Evolutionary conservation across 306 rosid species (phyloP).

Genomic region (Vicia villosa): DNA sequence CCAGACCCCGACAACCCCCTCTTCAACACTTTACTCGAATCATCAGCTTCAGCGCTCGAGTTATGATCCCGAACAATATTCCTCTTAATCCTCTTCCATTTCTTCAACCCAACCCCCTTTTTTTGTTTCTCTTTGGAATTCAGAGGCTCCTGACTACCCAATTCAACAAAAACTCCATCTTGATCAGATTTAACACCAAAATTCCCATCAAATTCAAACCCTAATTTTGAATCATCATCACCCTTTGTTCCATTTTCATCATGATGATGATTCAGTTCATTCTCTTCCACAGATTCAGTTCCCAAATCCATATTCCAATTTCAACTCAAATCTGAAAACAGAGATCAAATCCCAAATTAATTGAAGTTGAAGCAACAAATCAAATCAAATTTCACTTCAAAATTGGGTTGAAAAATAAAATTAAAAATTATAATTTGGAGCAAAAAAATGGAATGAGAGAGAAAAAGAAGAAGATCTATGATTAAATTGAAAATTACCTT

Average conservation of each 20-base stretch:
- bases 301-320: constrained; percentile 70
- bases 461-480: constrained; percentile 28
- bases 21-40: constrained; percentile 63
- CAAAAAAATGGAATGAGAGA: constrained; percentile 25
- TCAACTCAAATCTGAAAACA: constrained; percentile 32
- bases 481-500: constrained; percentile 37
- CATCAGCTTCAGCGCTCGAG: constrained; percentile 50
- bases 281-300: constrained; percentile 67
- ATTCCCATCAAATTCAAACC: constrained; percentile 44
- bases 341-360: constrained; percentile 37
- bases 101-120: constrained; percentile 46
- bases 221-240: constrained; percentile 36
- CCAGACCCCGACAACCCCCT: constrained; percentile 63
- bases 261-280: constrained; percentile 49
- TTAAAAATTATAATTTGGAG: background rate
- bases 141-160: constrained; percentile 37
- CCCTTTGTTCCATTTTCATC: constrained; percentile 44
- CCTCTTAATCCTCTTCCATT: constrained; percentile 49
- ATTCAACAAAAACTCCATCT: constrained; percentile 23
- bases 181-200: constrained; percentile 32
- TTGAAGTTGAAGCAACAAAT: constrained; percentile 33
- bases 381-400: constrained; percentile 27
- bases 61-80: constrained; percentile 48
- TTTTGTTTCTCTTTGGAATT: constrained; percentile 37
- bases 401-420: background rate